These are phyloP conservation scores for Penicillium nordicum DNA, from an alignment of 2,329 filamentous ascomycete species.

Conservation along the genomic window DNA sequence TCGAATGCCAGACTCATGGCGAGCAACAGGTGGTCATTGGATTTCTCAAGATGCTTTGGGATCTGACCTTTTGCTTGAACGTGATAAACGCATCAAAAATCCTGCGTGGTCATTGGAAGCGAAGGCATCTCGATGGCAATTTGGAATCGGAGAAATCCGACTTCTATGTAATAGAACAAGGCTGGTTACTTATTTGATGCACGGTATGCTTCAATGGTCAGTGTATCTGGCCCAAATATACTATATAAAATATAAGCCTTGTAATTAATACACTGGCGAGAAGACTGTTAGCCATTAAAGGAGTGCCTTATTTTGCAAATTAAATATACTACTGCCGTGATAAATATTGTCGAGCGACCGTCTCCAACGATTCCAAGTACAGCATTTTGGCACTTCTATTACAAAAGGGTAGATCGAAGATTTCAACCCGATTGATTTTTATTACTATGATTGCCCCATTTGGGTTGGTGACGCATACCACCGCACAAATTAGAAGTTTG, in stretches of 20 bases:
- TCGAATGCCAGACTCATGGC: constrained; percentile 11
- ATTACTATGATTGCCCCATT: too few species aligned
- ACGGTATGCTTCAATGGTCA: background rate
- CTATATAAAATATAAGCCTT: background rate
- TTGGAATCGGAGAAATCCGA: background rate
- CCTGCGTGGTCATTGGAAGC: constrained; percentile 14
- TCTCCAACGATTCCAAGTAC: too few species aligned
- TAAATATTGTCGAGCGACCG: too few species aligned
- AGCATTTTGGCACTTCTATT: too few species aligned
- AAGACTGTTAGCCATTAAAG: background rate
- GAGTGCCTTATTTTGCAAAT: too few species aligned
- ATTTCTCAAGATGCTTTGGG: constrained; percentile 17
- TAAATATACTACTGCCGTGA: too few species aligned
- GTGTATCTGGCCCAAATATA: background rate
- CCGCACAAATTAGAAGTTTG: background rate
- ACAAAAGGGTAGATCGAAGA: background rate
- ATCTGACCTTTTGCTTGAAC: constrained; percentile 20
- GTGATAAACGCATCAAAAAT: constrained; percentile 20
- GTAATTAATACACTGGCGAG: background rate
- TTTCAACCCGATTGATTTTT: background rate
- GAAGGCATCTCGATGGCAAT: background rate
- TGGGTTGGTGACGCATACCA: background rate
- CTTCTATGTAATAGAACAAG: background rate
- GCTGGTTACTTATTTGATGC: background rate
- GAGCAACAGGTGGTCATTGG: background rate